Conservation (phyloP, 202 grass and related monocot genomes). For the Bolboschoenoplectus hybrid region DNA sequence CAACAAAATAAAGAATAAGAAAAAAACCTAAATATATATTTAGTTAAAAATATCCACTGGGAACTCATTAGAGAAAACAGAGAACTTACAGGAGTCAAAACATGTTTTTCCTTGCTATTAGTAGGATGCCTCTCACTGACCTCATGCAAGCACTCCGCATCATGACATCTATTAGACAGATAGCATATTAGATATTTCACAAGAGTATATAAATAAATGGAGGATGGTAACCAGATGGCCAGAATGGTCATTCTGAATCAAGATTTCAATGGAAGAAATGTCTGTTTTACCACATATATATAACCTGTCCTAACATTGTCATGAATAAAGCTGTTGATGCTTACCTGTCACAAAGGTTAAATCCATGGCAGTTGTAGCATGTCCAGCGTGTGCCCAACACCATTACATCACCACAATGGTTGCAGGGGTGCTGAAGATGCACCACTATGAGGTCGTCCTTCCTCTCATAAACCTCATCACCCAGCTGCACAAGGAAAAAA, state of each 20-base stretch:
- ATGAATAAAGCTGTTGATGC: background rate
- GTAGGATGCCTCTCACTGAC: conserved; percentile 60
- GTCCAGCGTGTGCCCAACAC: conserved; percentile 76
- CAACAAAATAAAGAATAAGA: background rate
- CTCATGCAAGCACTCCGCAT: conserved; percentile 62
- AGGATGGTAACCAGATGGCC: background rate
- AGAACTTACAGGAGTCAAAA: conserved; percentile 60
- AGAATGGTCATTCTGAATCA: background rate
- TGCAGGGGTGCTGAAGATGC: conserved; percentile 82
- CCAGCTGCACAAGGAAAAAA: conserved; percentile 65
- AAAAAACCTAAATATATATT: background rate
- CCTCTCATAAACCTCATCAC: conserved; percentile 74
- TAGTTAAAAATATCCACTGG: background rate
- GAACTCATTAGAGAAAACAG: background rate
- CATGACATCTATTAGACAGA: conserved; percentile 62
- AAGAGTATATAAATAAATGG: conserved; percentile 20
- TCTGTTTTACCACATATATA: too few species aligned
- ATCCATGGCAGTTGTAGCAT: conserved; percentile 76
- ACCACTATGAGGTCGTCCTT: conserved; percentile 98
- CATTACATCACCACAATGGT: conserved; percentile 74
- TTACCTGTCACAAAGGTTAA: conserved; percentile 85
- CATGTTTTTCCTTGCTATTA: conserved; percentile 66
- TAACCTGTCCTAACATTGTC: background rate
- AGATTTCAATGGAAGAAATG: background rate
- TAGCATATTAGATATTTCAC: conserved; percentile 5